Base-by-base conservation (phyloP, 2,329 filamentous ascomycete genomes). In the Leptosphaerulina australis region DNA sequence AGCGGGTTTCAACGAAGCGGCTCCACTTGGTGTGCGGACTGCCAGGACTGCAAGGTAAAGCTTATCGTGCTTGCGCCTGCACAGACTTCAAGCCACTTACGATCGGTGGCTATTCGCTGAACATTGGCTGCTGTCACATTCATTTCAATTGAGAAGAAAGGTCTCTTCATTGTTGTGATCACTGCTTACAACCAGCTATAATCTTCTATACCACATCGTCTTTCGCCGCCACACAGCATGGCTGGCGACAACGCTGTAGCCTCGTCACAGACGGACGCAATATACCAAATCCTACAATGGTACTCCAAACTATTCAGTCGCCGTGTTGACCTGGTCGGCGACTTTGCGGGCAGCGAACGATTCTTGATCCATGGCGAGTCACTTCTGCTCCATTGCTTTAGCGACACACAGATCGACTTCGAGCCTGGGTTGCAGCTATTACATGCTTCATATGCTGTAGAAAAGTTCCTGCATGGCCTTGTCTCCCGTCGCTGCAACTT, bases 351-450 rank as follows among this genome's bases (percentile, higher is more conserved):
- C 17, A 83, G 83, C 52, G 88, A 90, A 64, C 77, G 87, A 9
- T 91, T 91, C 66, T 75, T 87, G 17, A 80, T 91, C 22, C 86
- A 91, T 56, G 88, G 88, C 22, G 87, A 92, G 62, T 87, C 87
- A 0, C 70, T 91, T n/a, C 74, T 91, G 9, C 74, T 83, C 5
- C 74, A 88, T 50, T 86, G 82, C 60, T 81, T 91, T 37, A 73
- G 76, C n/a, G 79, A 87, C 56, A 74, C 79, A 9, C 77, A 80
- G 17, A 80, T 91, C 30, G 85, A 91, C 63, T 88, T 88, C 57
- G 61, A 80, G 44, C 54, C 76, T 39, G 88, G 87, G 0, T 86
- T 88, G 49, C 88, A 91, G 68, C 68, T 91, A 5, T 76, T 91
- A 0, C 88, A 91, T 67, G 87, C 86, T 0, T 79, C 85, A 3